Percentiles rank a stretch among this genome's conserved stretches.
These are phyloP conservation scores for Ophiostoma fasciatum DNA, from an alignment of 2,329 filamentous ascomycete species.

Conservation along the genomic window DNA sequence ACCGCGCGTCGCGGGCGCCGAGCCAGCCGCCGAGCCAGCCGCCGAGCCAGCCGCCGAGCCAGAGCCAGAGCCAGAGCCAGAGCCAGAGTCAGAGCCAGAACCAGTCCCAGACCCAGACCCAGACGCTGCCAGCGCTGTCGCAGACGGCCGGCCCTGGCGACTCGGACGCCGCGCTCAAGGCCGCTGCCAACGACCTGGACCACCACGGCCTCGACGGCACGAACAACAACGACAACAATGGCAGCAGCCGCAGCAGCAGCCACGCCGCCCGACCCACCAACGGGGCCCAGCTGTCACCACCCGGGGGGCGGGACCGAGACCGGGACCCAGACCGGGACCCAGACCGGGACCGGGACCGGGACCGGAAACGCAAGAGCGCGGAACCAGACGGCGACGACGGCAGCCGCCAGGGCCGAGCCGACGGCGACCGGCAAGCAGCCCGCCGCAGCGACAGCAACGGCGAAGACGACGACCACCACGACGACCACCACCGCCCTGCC, in stretches of 20 bases:
- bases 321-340: no score
- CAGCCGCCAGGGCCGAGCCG: slow-evolving; percentile 11
- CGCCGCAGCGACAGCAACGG: slow-evolving; percentile 15
- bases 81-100: no score
- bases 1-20: slow-evolving; percentile 1
- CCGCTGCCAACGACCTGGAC: slow-evolving; percentile 18
- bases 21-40: slow-evolving; percentile 5
- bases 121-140: no score
- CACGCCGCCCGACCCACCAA: neutral
- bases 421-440: no score
- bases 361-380: slow-evolving; percentile 16
- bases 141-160: slow-evolving; percentile 13
- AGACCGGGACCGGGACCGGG: slow-evolving; percentile 14
- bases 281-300: no score
- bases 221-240: neutral
- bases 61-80: no score
- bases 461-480: slow-evolving; percentile 17
- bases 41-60: neutral
- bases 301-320: no score
- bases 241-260: neutral
- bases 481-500: neutral
- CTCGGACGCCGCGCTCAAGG: slow-evolving; percentile 19
- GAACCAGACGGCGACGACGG: slow-evolving; percentile 13
- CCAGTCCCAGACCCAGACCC: slow-evolving; percentile 1
- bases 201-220: slow-evolving; percentile 10